phyloP scores from a whole-genome alignment of 2,329 filamentous ascomycete genomes.

The Cryoendolithus antarcticus region DNA sequence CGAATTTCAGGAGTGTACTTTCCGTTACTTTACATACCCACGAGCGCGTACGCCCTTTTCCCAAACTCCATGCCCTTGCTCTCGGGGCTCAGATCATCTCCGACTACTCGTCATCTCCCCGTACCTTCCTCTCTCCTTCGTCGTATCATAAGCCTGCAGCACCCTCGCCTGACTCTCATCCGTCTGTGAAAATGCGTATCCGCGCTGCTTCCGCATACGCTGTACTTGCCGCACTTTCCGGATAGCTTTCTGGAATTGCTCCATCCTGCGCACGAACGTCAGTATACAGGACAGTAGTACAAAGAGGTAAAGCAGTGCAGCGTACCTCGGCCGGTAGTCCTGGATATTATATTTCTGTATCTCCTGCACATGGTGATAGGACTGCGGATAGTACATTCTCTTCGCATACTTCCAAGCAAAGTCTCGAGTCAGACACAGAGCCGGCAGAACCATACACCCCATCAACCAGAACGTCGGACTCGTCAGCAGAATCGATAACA shows the following conservation, averaged over 20 bases:
- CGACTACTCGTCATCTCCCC: conserved; percentile 71
- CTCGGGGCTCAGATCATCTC: conserved; percentile 5
- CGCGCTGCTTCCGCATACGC: conserved; percentile 97
- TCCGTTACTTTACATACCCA: too few relatives aligned
- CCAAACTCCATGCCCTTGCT: too few relatives aligned
- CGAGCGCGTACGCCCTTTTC: too few relatives aligned
- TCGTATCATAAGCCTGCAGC: conserved; percentile 95
- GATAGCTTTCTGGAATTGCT: conserved; percentile 99
- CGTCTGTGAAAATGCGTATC: conserved; percentile 95
- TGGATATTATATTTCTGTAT: conserved; percentile 99
- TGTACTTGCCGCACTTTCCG: conserved; percentile 96
- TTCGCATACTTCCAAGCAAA: conserved; percentile 96
- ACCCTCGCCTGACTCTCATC: conserved; percentile 93
- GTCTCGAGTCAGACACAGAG: conserved; percentile 74
- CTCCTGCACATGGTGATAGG: conserved; percentile 97
- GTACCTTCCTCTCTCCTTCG: conserved; percentile 76
- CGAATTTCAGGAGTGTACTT: too few relatives aligned
- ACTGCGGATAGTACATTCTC: conserved; percentile 90
- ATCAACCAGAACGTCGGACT: conserved; percentile 87
- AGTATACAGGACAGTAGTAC: too few relatives aligned
- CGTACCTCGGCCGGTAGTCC: conserved; percentile 86
- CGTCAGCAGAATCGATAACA: conserved; percentile 67
- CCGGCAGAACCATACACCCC: conserved; percentile 59
- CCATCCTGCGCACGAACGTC: conserved; percentile 54
- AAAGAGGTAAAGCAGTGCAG: too few relatives aligned